Evolutionary conservation across 371 early-diverging fungal genomes (phyloP).

Genomic region (Apophysomyces variabilis): DNA sequence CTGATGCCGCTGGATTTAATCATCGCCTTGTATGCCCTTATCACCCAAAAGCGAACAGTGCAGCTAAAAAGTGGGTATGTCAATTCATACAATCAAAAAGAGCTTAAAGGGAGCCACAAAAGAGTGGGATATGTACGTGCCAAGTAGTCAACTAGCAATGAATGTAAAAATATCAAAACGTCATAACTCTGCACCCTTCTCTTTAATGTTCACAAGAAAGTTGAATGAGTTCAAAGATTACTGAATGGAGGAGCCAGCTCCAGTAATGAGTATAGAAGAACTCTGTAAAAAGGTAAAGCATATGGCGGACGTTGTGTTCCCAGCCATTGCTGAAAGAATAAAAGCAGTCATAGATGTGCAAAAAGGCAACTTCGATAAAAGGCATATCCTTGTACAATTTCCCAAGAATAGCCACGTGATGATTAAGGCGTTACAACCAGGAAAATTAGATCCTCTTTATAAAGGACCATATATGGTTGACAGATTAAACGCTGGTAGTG

Average conservation of each 20-base stretch:
- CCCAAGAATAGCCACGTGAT: slow-evolving; percentile 9
- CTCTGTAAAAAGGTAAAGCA: slow-evolving; percentile 16
- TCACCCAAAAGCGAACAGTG: slow-evolving; percentile 13
- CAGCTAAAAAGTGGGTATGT: slow-evolving; percentile 24
- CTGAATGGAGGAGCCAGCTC: not conserved
- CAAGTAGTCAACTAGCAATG: slow-evolving; percentile 14
- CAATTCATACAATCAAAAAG: slow-evolving; percentile 21
- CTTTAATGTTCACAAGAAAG: slow-evolving; percentile 25
- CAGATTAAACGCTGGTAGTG: slow-evolving; percentile 19
- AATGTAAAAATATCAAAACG: slow-evolving; percentile 14
- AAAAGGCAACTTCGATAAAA: slow-evolving; percentile 16
- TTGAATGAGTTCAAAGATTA: slow-evolving; percentile 27
- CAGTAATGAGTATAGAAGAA: slow-evolving; percentile 2
- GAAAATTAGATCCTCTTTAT: slow-evolving; percentile 17
- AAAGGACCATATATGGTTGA: slow-evolving; percentile 25
- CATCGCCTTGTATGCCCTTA: slow-evolving; percentile 14
- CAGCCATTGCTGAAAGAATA: slow-evolving; percentile 25
- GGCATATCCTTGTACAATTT: slow-evolving; percentile 9
- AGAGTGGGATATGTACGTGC: slow-evolving; percentile 28
- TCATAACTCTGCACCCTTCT: slow-evolving; percentile 10
- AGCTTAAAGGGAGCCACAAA: slow-evolving; percentile 13
- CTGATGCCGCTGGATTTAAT: not conserved
- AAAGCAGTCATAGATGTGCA: slow-evolving; percentile 1
- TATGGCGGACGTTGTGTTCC: slow-evolving; percentile 27
- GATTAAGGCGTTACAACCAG: slow-evolving; percentile 1